Percentiles rank a stretch among this genome's conserved stretches.
Conservation (phyloP, 1,284 basidiomycete genomes). For the Bondarzewia mesenterica region DNA sequence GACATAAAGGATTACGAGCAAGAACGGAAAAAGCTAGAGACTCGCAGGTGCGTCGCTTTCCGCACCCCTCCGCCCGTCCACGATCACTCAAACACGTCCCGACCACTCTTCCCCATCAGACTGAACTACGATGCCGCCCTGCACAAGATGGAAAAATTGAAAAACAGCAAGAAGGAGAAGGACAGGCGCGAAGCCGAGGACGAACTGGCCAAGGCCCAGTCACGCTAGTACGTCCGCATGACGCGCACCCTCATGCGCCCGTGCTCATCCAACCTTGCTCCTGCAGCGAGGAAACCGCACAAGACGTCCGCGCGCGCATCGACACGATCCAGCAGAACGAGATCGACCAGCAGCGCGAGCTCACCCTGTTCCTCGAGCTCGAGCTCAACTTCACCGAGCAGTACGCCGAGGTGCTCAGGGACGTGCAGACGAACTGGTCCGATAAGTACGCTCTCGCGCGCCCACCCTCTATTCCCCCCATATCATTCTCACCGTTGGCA, state of each 20-base stretch:
- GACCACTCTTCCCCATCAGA: constrained; percentile 20
- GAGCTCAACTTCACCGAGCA: constrained; percentile 69
- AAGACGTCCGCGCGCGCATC: constrained; percentile 73
- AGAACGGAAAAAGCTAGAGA: constrained; percentile 74
- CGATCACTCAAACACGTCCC: neutral
- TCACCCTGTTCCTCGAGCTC: constrained; percentile 61
- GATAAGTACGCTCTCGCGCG: constrained; percentile 36
- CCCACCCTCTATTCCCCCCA: neutral
- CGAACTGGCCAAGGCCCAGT: constrained; percentile 59
- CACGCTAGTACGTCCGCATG: constrained; percentile 57
- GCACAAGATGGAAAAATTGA: constrained; percentile 57
- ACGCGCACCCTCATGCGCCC: neutral
- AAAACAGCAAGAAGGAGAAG: constrained; percentile 60
- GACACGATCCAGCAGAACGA: constrained; percentile 73
- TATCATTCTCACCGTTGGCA: neutral
- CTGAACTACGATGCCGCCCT: constrained; percentile 70
- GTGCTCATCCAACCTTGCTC: neutral
- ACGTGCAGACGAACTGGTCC: constrained; percentile 58
- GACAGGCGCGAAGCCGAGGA: constrained; percentile 68
- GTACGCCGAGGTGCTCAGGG: constrained; percentile 62
- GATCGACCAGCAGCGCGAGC: constrained; percentile 55
- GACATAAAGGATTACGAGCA: constrained; percentile 68
- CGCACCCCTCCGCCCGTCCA: neutral
- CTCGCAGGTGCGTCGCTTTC: constrained; percentile 46
- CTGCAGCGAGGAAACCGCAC: constrained; percentile 69